phyloP scores from a whole-genome alignment of 2,329 filamentous ascomycete species.

The Botrytis paeoniae region DNA sequence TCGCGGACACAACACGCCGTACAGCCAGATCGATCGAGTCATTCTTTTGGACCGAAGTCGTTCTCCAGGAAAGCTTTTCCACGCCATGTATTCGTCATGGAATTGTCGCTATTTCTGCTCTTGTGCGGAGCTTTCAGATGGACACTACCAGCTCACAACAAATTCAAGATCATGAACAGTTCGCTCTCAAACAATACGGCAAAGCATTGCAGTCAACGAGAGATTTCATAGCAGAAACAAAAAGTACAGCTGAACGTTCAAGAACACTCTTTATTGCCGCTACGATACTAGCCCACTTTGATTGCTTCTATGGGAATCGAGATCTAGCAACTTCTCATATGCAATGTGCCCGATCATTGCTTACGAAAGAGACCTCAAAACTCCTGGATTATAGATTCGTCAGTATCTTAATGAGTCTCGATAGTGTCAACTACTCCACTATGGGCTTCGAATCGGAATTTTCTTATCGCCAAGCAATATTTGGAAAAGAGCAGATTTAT shows the following conservation, averaged over 20 bases:
- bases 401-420: slow-evolving; percentile 58
- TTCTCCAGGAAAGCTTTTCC: slow-evolving; percentile 25
- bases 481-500: not conserved
- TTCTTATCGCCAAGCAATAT: slow-evolving; percentile 48
- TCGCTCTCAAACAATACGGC: slow-evolving; percentile 32
- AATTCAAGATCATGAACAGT: slow-evolving; percentile 25
- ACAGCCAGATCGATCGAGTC: slow-evolving; percentile 42
- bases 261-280: slow-evolving; percentile 27
- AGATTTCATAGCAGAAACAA: slow-evolving; percentile 22
- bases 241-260: slow-evolving; percentile 13
- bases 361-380: slow-evolving; percentile 21
- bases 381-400: slow-evolving; percentile 53
- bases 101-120: slow-evolving; percentile 32
- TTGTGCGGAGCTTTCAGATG: slow-evolving; percentile 24
- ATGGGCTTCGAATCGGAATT: slow-evolving; percentile 51
- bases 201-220: slow-evolving; percentile 31
- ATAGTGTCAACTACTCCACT: slow-evolving; percentile 43
- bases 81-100: slow-evolving; percentile 30
- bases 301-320: slow-evolving; percentile 41
- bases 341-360: slow-evolving; percentile 32
- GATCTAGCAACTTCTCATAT: slow-evolving; percentile 59
- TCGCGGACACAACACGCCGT: slow-evolving; percentile 4
- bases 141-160: slow-evolving; percentile 17
- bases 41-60: slow-evolving; percentile 44
- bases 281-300: slow-evolving; percentile 30